These are phyloP conservation scores for Rhizoclosmatium sp. DNA, from an alignment of 192 early-diverging fungal species.

Conservation along the genomic window DNA sequence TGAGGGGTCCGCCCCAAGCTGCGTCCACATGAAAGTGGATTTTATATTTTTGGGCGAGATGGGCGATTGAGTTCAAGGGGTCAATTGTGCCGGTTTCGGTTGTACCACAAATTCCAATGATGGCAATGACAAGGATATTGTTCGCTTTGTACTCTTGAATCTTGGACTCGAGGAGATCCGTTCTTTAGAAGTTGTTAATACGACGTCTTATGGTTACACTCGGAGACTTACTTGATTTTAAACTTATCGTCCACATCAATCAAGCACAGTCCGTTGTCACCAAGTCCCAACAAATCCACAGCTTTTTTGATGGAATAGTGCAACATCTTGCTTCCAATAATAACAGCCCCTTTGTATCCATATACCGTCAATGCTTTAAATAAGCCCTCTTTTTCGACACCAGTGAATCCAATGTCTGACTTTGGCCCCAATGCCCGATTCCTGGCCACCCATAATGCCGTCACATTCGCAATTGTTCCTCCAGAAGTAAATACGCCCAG, in stretches of 20 bases:
- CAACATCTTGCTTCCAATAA: constrained; percentile 56
- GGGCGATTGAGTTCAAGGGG: constrained; percentile 42
- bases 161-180: constrained; percentile 48
- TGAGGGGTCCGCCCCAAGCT: constrained; percentile 66
- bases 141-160: constrained; percentile 44
- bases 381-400: constrained; percentile 64
- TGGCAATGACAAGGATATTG: constrained; percentile 53
- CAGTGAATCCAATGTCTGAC: constrained; percentile 41
- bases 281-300: constrained; percentile 64
- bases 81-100: constrained; percentile 67
- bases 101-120: constrained; percentile 62
- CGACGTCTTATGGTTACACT: neutral
- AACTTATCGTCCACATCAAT: constrained; percentile 58
- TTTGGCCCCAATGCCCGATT: constrained; percentile 53
- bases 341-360: constrained; percentile 60
- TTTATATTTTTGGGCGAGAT: constrained; percentile 30
- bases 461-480: constrained; percentile 67
- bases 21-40: constrained; percentile 68
- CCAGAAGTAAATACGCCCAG: constrained; percentile 60
- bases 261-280: constrained; percentile 56
- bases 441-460: constrained; percentile 66
- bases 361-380: constrained; percentile 51
- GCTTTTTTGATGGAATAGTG: constrained; percentile 72
- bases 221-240: constrained; percentile 46
- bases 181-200: constrained; percentile 20